Evolutionary conservation across 108 stramenopile species (phyloP).

Genomic region (Cyclotella choctawhatcheeana): DNA sequence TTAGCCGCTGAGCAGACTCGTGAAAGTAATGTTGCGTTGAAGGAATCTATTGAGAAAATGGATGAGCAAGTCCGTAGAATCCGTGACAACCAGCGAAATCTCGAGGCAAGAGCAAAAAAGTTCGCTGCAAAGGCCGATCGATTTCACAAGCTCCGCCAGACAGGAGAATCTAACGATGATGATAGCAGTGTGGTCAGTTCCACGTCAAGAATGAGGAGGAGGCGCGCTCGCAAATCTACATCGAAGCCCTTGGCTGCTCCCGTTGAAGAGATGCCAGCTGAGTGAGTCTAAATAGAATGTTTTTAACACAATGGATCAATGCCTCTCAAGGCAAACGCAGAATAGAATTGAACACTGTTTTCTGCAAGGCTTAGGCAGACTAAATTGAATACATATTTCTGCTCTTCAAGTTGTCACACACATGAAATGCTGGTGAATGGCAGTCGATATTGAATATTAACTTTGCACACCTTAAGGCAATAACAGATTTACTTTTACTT

Average conservation of each 20-base stretch:
- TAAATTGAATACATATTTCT: no score
- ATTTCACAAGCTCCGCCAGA: slow-evolving; percentile 46
- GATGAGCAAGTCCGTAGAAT: slow-evolving; percentile 33
- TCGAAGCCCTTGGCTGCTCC: slow-evolving; percentile 2
- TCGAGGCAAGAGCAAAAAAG: slow-evolving; percentile 41
- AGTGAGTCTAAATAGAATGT: slow-evolving; percentile 4
- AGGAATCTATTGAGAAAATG: slow-evolving; percentile 31
- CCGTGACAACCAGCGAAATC: slow-evolving; percentile 33
- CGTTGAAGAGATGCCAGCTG: not conserved
- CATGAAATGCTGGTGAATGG: slow-evolving; percentile 5
- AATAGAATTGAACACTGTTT: slow-evolving; percentile 4
- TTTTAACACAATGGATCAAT: slow-evolving; percentile 12
- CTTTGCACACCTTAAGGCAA: slow-evolving; percentile 2
- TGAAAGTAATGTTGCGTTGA: slow-evolving; percentile 28
- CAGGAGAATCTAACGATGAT: slow-evolving; percentile 28
- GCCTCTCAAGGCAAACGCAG: slow-evolving; percentile 25
- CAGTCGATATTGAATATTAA: not conserved
- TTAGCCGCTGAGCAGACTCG: slow-evolving; percentile 41
- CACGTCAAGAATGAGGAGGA: slow-evolving; percentile 35
- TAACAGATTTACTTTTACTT: no score
- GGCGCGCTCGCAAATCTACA: slow-evolving; percentile 32
- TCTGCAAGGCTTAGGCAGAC: no score
- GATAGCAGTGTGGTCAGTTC: slow-evolving; percentile 43
- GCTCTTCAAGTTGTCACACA: no score
- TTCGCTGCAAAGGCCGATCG: slow-evolving; percentile 46